phyloP scores from a whole-genome alignment of 192 early-diverging fungal species.

The Gryganskiella cystojenkinii region DNA sequence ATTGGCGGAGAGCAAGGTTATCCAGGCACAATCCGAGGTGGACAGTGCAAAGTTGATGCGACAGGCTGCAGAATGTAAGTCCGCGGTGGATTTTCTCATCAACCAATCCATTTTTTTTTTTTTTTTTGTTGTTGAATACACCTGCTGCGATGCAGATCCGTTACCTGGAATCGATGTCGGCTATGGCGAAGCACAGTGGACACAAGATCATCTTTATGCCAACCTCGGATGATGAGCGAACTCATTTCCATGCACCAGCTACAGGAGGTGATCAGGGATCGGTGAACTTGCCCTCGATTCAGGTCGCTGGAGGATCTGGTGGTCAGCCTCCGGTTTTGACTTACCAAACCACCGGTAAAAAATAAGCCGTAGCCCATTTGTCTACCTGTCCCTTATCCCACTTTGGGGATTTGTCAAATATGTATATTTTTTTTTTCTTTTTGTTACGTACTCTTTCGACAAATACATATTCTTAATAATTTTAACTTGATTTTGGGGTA shows the following conservation, averaged over 20 bases:
- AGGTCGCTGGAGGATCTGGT: too few species aligned
- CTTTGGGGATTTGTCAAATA: too few species aligned
- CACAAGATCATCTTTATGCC: constrained; percentile 84
- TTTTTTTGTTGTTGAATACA: constrained; percentile 72
- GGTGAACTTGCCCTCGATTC: too few species aligned
- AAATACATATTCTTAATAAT: too few species aligned
- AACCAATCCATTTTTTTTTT: neutral
- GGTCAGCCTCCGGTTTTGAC: too few species aligned
- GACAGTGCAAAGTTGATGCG: constrained; percentile 92
- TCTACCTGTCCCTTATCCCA: too few species aligned
- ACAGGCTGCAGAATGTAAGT: constrained; percentile 82
- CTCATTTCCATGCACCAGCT: constrained; percentile 21
- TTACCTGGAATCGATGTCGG: constrained; percentile 86
- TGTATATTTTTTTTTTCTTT: too few species aligned
- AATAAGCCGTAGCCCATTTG: too few species aligned
- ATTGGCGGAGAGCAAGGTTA: constrained; percentile 90
- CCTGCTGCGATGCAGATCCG: constrained; percentile 89
- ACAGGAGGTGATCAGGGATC: too few species aligned
- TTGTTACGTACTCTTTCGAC: too few species aligned
- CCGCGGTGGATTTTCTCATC: neutral
- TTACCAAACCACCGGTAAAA: too few species aligned
- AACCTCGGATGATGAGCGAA: constrained; percentile 29
- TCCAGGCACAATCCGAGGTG: constrained; percentile 87
- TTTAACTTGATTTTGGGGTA: too few species aligned
- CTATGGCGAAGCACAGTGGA: constrained; percentile 76